A percentile compares a stretch with the other conserved stretches of the same genome.
Conservation (phyloP, 2,329 filamentous ascomycete species). For the Colletotrichum theobromicola region DNA sequence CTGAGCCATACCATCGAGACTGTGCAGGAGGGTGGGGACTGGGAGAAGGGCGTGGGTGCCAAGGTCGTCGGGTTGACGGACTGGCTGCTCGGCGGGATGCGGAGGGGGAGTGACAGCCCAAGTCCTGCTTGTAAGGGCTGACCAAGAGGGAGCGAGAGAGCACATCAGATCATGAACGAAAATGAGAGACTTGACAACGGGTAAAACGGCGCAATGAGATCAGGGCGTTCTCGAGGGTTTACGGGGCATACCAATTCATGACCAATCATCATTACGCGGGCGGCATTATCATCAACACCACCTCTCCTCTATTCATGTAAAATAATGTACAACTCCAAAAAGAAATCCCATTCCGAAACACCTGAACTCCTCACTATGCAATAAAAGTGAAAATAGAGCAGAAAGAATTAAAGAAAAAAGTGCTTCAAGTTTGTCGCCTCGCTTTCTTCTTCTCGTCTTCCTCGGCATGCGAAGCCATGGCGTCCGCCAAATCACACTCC, state of each 20-base stretch:
- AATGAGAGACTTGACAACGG: background rate
- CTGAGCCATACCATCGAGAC: conserved; percentile 93
- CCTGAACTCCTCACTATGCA: background rate
- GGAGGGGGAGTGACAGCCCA: conserved; percentile 32
- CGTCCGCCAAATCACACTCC: conserved; percentile 44
- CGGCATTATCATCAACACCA: conserved; percentile 4
- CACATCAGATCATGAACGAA: background rate
- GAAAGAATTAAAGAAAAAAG: background rate
- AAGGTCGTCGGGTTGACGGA: conserved; percentile 92
- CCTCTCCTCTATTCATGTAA: conserved; percentile 14
- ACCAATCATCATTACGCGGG: conserved; percentile 9
- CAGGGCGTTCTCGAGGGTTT: conserved; percentile 1
- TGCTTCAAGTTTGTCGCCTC: background rate
- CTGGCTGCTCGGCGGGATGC: conserved; percentile 85
- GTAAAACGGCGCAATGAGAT: background rate
- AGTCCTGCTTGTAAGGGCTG: conserved; percentile 25
- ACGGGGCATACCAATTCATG: conserved; percentile 10
- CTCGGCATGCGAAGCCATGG: conserved; percentile 26
- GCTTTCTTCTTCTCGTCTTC: background rate
- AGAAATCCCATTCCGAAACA: background rate
- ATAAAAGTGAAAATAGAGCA: background rate
- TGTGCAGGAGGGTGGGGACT: conserved; percentile 81
- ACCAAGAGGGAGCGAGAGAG: background rate
- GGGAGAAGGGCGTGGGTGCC: conserved; percentile 80
- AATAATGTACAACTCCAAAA: conserved; percentile 2